Percentiles rank a stretch among this genome's conserved stretches.
Conservation (phyloP, 257 asterid genomes). For the Anisodus acutangulus region DNA sequence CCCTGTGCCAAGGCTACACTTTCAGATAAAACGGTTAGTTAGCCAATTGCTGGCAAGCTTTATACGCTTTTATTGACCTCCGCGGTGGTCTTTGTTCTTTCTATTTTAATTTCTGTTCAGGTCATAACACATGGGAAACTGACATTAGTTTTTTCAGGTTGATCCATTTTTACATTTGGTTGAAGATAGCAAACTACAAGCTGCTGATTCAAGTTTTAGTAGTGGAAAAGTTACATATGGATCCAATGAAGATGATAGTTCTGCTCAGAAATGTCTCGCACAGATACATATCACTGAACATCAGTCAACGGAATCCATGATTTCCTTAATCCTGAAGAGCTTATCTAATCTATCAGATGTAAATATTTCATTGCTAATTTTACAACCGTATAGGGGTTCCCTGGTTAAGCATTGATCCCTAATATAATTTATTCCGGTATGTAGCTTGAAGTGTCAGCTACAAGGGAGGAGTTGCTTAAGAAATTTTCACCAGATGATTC, state of each 20-base stretch:
- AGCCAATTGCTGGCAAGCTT: slow-evolving; percentile 22
- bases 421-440: slow-evolving; percentile 32
- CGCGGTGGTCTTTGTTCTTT: slow-evolving; percentile 21
- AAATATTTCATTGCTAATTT: slow-evolving; percentile 29
- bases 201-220: slow-evolving; percentile 51
- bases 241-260: slow-evolving; percentile 76
- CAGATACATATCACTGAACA: slow-evolving; percentile 60
- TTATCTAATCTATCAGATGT: slow-evolving; percentile 63
- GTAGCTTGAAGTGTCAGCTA: slow-evolving; percentile 59
- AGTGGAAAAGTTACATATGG: slow-evolving; percentile 55
- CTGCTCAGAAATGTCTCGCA: slow-evolving; percentile 70
- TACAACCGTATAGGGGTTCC: neutral
- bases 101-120: slow-evolving; percentile 8
- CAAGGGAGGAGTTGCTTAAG: slow-evolving; percentile 66
- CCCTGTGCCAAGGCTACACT: slow-evolving; percentile 58
- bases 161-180: slow-evolving; percentile 87
- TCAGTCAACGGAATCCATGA: slow-evolving; percentile 70
- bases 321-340: slow-evolving; percentile 60
- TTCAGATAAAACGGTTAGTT: slow-evolving; percentile 60
- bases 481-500: slow-evolving; percentile 71
- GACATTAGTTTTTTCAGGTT: slow-evolving; percentile 51
- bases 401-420: slow-evolving; percentile 17
- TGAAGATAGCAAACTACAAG: slow-evolving; percentile 80
- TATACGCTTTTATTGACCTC: slow-evolving; percentile 26
- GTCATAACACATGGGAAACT: neutral